Percentiles rank a stretch among this genome's conserved stretches.
phyloP scores from a whole-genome alignment of 768 basidiomycete species.

The Tulasnella sp. region DNA sequence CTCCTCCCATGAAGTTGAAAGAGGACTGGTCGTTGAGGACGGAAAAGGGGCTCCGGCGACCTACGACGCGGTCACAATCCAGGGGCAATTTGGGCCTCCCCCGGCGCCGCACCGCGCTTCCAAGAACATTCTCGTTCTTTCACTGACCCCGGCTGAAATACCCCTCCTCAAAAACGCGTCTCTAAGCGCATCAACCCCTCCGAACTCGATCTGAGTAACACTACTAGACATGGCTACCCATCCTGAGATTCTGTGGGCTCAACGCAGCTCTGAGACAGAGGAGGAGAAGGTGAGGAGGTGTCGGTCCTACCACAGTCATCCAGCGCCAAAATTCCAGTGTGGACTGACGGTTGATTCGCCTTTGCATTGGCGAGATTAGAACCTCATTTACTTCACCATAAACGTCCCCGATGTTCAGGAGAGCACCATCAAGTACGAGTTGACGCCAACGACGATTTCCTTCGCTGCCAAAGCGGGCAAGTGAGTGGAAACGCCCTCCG shows the following conservation, averaged over 20 bases:
- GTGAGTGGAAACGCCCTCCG: conserved; percentile 32
- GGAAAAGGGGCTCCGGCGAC: neutral
- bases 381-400: conserved; percentile 73
- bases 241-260: conserved; percentile 92
- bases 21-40: neutral
- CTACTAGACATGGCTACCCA: conserved; percentile 27
- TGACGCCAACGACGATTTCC: conserved; percentile 45
- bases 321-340: neutral
- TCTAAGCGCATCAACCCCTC: neutral
- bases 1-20: neutral
- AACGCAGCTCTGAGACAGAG: conserved; percentile 60
- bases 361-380: conserved; percentile 40
- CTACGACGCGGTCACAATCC: neutral
- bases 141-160: neutral
- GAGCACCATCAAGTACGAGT: conserved; percentile 43
- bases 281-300: conserved; percentile 48
- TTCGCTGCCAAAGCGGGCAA: conserved; percentile 56
- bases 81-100: neutral
- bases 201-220: neutral
- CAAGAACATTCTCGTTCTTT: neutral
- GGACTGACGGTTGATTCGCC: neutral
- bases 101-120: neutral
- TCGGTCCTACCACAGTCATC: neutral
- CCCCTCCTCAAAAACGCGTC: neutral
- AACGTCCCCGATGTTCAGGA: conserved; percentile 66